These are phyloP conservation scores for Leccinum griseonigrum DNA, from an alignment of 1,284 basidiomycete species.

Conservation along the genomic window DNA sequence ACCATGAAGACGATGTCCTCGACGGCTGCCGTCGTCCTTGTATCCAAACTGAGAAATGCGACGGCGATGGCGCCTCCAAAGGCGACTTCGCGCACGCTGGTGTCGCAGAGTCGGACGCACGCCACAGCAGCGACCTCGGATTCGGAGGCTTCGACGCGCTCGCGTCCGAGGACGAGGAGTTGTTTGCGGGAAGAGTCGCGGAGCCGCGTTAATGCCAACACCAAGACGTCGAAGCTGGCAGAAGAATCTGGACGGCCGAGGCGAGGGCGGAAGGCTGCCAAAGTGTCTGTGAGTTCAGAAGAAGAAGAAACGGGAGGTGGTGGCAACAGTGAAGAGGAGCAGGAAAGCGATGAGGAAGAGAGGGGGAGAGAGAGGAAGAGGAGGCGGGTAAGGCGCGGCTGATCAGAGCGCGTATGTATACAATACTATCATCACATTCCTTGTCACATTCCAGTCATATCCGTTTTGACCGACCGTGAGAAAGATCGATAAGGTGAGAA, in stretches of 20 bases:
- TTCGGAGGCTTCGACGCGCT: conserved; percentile 23
- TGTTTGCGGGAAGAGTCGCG: conserved; percentile 24
- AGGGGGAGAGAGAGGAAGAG: conserved; percentile 31
- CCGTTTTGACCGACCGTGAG: neutral
- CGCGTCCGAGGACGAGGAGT: conserved; percentile 25
- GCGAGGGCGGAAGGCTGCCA: conserved; percentile 6
- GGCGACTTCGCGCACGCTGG: conserved; percentile 19
- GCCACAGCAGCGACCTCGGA: conserved; percentile 15
- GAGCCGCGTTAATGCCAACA: conserved; percentile 4
- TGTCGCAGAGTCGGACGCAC: conserved; percentile 21
- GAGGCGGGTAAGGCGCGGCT: conserved; percentile 24
- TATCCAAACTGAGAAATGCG: neutral
- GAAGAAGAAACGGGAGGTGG: conserved; percentile 8
- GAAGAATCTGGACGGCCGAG: conserved; percentile 4
- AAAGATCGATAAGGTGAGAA: neutral
- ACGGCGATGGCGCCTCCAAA: conserved; percentile 6
- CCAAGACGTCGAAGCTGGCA: conserved; percentile 3
- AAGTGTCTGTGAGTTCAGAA: conserved; percentile 9
- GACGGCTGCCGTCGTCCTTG: neutral
- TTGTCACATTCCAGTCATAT: neutral
- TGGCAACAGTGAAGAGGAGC: conserved; percentile 3
- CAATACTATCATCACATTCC: neutral
- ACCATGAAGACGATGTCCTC: neutral
- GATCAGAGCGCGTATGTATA: neutral
- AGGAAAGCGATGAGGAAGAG: conserved; percentile 16